Percentiles rank a stretch among this genome's conserved stretches.
Conservation (phyloP, 73 alveolate genomes). For the Tetrahymena elliotti region DNA sequence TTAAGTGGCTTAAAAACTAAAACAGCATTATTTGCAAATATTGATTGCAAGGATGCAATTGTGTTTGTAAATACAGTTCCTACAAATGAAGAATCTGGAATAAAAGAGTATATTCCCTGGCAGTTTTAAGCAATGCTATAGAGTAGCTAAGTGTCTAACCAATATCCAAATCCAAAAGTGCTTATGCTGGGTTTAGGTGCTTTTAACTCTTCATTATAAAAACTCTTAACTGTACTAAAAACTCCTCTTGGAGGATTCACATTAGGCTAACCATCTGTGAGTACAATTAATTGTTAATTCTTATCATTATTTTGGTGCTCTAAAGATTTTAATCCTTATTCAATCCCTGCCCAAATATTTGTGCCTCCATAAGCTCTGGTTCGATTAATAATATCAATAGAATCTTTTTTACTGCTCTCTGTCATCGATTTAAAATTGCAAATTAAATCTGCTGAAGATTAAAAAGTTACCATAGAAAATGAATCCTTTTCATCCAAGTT, state of each 20-base stretch:
- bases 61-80: not conserved
- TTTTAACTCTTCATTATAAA: not conserved
- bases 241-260: not conserved
- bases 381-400: not conserved
- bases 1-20: not conserved
- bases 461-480: not conserved
- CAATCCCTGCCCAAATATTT: not conserved
- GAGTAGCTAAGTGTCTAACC: not conserved
- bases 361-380: not conserved
- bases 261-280: not conserved
- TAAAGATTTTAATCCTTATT: not conserved
- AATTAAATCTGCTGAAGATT: not conserved
- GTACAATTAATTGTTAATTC: not conserved
- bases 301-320: not conserved
- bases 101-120: not conserved
- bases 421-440: not conserved
- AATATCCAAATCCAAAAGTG: not conserved
- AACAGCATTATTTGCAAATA: not conserved
- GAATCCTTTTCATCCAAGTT: not conserved
- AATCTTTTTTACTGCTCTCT: not conserved
- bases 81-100: not conserved
- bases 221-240: not conserved
- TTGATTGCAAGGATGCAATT: not conserved
- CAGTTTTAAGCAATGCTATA: not conserved
- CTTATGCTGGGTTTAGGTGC: not conserved